Evolutionary conservation across 768 basidiomycete genomes (phyloP), one percentile per base, ranked within the genome.

Genomic region (Lactarius sp.): DNA sequence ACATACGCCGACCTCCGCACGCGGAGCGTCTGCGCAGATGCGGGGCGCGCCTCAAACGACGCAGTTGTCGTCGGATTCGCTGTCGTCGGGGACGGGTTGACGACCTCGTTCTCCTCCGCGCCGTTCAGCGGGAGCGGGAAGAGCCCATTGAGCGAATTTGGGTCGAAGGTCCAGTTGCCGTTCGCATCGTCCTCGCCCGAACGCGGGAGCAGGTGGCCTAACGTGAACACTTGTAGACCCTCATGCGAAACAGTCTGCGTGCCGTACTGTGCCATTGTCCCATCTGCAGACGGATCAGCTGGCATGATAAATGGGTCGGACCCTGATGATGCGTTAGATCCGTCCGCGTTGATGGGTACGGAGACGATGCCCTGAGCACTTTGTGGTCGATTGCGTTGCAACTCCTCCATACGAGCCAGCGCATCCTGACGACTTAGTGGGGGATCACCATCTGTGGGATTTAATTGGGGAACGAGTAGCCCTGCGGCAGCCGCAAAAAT

Each of bases 1-100:
- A 93, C 90, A 69, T 88, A 92, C 59, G 90, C 87, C 64, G 88
- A 85, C 51, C 90, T 75, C 9, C 92, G 79, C 36, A 91, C 86
- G 4, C 88, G 81, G 34, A 91, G 70, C 69, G 81, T 88, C 70
- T 77, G 79, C 52, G 68, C 68, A 37, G 70, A 67, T 52, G 61
- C 56, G 3, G 73, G 69, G 5, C 59, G 63, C 12, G 59, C 52
- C 22, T 60, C 66, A 55, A 71, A 53, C 12, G 73, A 66, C 62
- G 69, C 51, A 64, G 42, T 12, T 12, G 7, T 13, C 9, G 36
- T 9, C 1, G 46, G 44, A 50, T 59, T 53, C 27, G 51, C 51
- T 16, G 56, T 41, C 37, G 68, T 41, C 12, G 50, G 44, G 4
- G 53, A 61, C 22, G 51, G 44, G 49, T 55, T 34, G 39, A 54